Evolutionary conservation across 352 stramenopile genomes (phyloP), one percentile per base, ranked within the genome.

Genomic region (Peronosclerospora sorghi): DNA sequence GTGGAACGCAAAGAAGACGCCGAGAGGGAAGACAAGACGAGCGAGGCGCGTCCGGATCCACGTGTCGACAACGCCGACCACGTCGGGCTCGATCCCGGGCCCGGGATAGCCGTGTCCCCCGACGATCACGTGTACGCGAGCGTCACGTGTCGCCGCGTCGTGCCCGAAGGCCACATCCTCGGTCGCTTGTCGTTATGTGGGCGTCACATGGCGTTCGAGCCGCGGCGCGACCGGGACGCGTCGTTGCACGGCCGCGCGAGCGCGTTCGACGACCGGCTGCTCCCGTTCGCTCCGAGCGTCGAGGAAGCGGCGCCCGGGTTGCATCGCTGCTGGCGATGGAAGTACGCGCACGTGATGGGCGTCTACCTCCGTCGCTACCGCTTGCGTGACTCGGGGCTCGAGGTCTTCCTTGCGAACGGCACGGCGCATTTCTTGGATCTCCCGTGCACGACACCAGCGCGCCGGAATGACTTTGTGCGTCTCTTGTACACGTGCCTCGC

Each of bases 401-500:
- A 94, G 40, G 45, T 94, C 19, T 94, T 94, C 36, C 37, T 94
- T 1, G 65, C 59, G 17, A 85, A 91, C 45, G 78, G 81, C 0
- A 83, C 52, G 23, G 86, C 62, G 23, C 76, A 90, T 27, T 94
- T 94, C 24, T 36, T 94, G 12, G 79, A 94, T 26, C 88, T 91
- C 18, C 74, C 81, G 0, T 54, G 73, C 20, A 65, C 69, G 6
- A 78, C 65, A 6, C 81, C 73, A 37, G 61, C 81, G 14, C 72
- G 84, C n/a, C 82, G 80, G 9, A 86, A 93, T 45, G 75, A 93
- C 26, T 52, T 86, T 8, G 66, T 73, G 8, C 55, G 73, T 4
- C 50, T 89, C 2, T 35, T 93, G 23, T 86, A 86, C 41, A 86
- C 80, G 1, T 88, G 89, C 26, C 39, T 91, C 2, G 71, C 79